Evolutionary conservation across 2,329 filamentous ascomycete genomes (phyloP), one percentile per base, ranked within the genome.

Genomic region (Trichothecium roseum): DNA sequence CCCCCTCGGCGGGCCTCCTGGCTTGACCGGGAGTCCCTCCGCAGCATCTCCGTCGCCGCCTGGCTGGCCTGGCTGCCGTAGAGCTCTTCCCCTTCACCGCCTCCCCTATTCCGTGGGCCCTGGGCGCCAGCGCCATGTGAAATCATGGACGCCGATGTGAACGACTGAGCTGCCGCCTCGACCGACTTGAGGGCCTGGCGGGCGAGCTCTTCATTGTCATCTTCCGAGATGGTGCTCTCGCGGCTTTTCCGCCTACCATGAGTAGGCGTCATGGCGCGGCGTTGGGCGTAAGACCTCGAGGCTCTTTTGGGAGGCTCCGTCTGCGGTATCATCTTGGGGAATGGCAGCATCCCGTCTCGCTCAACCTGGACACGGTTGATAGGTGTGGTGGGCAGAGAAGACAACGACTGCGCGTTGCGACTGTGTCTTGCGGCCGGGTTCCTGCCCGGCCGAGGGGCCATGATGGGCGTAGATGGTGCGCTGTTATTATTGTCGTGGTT

Each of bases 221-320:
- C 70, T 15, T 74, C 80, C 1, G 85, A 91, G 33, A 91, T 87
- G 2, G 85, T 93, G 60, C 84, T 89, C 55, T 93, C 86, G 40
- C 84, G 77, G 55, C 85, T 87, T 56, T 78, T 77, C 35, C 74
- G 74, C 33, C 63, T 63, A 15, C 64, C 61, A 26, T 53, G 50
- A 34, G 52, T 53, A 12, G 58, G 54, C 8, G 57, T 55, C 2
- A 68, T 64, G n/a, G 61, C 63, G 5, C 65, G 61, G 3, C 59
- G 50, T 39, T 52, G 54, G 8, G 47, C 39, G 40, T 64, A 61
- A 24, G 20, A 24, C 20, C 20, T 24, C 10, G 20, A 24, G 6
- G 20, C 20, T 29, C 66, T 63, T 15, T 68, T 65, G 4, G 62
- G 62, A 12, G 72, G 69, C 58, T 75, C 76, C 42, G 65, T 74